Evolutionary conservation across 2,329 filamentous ascomycete genomes (phyloP).

Genomic region (Alternaria sp.): DNA sequence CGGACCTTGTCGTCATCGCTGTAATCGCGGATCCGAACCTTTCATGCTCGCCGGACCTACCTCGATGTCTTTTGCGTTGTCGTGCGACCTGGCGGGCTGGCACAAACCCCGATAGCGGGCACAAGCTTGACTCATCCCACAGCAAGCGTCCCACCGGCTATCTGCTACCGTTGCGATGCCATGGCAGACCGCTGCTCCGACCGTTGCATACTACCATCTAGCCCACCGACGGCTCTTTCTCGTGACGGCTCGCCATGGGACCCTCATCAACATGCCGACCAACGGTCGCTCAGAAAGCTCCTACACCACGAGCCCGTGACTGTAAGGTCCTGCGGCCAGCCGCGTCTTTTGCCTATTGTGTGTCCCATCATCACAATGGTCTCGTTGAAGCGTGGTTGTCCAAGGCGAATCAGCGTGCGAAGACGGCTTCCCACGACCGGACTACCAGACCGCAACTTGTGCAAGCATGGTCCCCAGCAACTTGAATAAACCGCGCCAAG

Average conservation of each 20-base stretch:
- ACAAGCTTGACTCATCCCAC: conserved; percentile 28
- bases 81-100: conserved; percentile 12
- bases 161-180: conserved; percentile 11
- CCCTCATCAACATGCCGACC: conserved; percentile 38
- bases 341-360: conserved; percentile 32
- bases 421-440: conserved; percentile 31
- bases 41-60: conserved; percentile 14
- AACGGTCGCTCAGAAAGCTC: conserved; percentile 35
- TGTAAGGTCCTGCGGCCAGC: conserved; percentile 38
- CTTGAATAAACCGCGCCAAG: conserved; percentile 33
- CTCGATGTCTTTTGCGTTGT: conserved; percentile 17
- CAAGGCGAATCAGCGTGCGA: conserved; percentile 42
- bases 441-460: conserved; percentile 33
- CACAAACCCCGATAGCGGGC: conserved; percentile 2
- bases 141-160: conserved; percentile 10
- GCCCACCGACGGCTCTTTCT: conserved; percentile 19
- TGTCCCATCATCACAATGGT: conserved; percentile 34
- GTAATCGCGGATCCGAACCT: conserved; percentile 1
- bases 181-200: conserved; percentile 39
- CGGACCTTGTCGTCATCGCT: conserved; percentile 21
- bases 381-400: conserved; percentile 26
- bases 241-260: conserved; percentile 23
- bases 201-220: conserved; percentile 26
- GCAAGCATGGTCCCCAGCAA: conserved; percentile 35
- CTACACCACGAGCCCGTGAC: conserved; percentile 48